These are phyloP conservation scores for Tylopilus intermedius DNA, from an alignment of 768 basidiomycete genomes.

Conservation along the genomic window DNA sequence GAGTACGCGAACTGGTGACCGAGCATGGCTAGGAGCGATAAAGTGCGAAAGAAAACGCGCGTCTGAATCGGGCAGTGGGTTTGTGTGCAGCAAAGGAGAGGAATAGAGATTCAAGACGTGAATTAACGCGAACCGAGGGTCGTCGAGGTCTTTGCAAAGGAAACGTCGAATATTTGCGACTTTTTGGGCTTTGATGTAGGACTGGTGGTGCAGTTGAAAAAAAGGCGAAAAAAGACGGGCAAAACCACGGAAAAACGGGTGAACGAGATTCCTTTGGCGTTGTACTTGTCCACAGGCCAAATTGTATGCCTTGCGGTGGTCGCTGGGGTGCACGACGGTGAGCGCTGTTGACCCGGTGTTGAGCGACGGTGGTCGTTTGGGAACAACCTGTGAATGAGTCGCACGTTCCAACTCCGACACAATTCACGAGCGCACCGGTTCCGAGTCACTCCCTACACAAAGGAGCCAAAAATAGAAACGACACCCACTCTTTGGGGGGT, in stretches of 20 bases:
- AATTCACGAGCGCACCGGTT: slow-evolving; percentile 21
- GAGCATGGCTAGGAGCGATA: slow-evolving; percentile 49
- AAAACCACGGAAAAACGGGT: slow-evolving; percentile 13
- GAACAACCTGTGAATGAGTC: slow-evolving; percentile 33
- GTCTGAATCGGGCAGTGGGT: slow-evolving; percentile 7
- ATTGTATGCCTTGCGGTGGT: not conserved
- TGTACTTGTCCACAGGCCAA: not conserved
- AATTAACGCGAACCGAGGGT: slow-evolving; percentile 25
- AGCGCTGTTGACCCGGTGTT: slow-evolving; percentile 14
- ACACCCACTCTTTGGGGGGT: not conserved
- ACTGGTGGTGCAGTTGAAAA: not conserved
- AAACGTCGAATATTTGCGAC: slow-evolving; percentile 13
- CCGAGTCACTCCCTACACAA: slow-evolving; percentile 20
- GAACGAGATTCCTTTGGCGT: slow-evolving; percentile 1
- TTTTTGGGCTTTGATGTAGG: slow-evolving; percentile 18
- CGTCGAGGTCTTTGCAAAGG: slow-evolving; percentile 3
- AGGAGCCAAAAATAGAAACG: not conserved
- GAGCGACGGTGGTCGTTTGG: slow-evolving; percentile 31
- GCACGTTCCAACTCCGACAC: slow-evolving; percentile 30
- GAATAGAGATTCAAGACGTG: slow-evolving; percentile 13
- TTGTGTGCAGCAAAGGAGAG: not conserved
- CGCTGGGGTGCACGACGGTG: slow-evolving; percentile 11
- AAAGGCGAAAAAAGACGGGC: slow-evolving; percentile 14
- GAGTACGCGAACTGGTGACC: slow-evolving; percentile 91
- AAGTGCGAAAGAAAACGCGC: slow-evolving; percentile 11